phyloP scores from a whole-genome alignment of 2,329 filamentous ascomycete species.

The Dothideomycetes sp. region DNA sequence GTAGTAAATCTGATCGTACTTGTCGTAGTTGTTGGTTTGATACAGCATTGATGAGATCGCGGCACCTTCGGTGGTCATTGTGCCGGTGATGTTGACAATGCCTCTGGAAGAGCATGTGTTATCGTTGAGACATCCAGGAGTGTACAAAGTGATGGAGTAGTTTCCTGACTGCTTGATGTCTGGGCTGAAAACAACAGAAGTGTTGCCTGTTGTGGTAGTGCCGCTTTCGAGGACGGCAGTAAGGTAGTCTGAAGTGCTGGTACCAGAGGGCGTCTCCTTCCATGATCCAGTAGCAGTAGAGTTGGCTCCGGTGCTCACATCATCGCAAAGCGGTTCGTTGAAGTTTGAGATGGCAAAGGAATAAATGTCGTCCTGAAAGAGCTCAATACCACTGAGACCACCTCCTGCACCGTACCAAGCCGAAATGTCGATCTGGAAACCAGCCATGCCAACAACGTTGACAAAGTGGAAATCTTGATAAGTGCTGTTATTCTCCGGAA shows the following conservation, averaged over 20 bases:
- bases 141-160: conserved; percentile 85
- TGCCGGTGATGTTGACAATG: conserved; percentile 68
- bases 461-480: conserved; percentile 92
- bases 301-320: conserved; percentile 48
- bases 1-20: conserved; percentile 86
- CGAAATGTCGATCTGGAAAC: conserved; percentile 74
- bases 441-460: conserved; percentile 76
- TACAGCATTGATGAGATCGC: conserved; percentile 55
- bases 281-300: conserved; percentile 66
- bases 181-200: conserved; percentile 67
- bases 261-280: conserved; percentile 53
- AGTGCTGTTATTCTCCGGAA: conserved; percentile 55
- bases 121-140: conserved; percentile 79
- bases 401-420: conserved; percentile 80
- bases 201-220: conserved; percentile 41
- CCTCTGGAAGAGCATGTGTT: conserved; percentile 66
- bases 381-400: conserved; percentile 73
- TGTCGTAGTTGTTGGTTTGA: conserved; percentile 93
- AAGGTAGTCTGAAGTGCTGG: conserved; percentile 68
- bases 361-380: conserved; percentile 61
- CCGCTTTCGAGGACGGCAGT: conserved; percentile 45
- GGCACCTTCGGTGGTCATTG: conserved; percentile 41
- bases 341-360: conserved; percentile 77
- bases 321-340: conserved; percentile 76
- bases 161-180: conserved; percentile 82